Evolutionary conservation across 306 rosid genomes (phyloP), one percentile per base, ranked within the genome.

Genomic region (Begonia fuchsioides): DNA sequence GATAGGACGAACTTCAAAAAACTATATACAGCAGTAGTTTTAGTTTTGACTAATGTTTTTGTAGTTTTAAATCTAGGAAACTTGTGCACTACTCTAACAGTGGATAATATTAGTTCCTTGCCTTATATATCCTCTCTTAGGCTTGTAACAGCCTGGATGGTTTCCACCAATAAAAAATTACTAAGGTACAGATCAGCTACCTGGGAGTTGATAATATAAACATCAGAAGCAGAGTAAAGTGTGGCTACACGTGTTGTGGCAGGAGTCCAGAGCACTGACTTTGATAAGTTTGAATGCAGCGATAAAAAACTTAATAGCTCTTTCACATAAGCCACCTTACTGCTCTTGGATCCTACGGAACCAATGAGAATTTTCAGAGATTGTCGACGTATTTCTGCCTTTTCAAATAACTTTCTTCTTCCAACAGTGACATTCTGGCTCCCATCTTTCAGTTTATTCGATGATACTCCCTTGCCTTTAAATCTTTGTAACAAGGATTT

Each of bases 341-440:
- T 88, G 71, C 94, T 88, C 85, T 88, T 88, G 17, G 94, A 83
- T 65, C 96, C 94, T 54, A 88, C 88, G 41, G 96, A 88, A 50
- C 96, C 94, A 38, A 88, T 70, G 12, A 87, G 63, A 67, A 87
- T 57, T 64, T 68, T 83, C 53, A 80, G 69, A 48, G 76, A 52
- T 43, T 50, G 65, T 62, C 64, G 57, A 58, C 2, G 52, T 59
- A 40, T 32, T 68, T 39, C 83, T 39, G 50, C 59, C 19, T 19
- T 68, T 44, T 62, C 57, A 12, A 68, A 45, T 61, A 61, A 32
- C 51, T 65, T 76, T 60, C 74, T 76, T 69, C 61, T 64, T 56
- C 70, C 63, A 63, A 4, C 40, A 53, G 49, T 39, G 18, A 47
- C 50, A 59, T 49, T 51, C 35, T 50, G 58, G 54, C 56, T 69